Evolutionary conservation across 768 basidiomycete species (phyloP).

Genomic region (Mycena albidolilacea): DNA sequence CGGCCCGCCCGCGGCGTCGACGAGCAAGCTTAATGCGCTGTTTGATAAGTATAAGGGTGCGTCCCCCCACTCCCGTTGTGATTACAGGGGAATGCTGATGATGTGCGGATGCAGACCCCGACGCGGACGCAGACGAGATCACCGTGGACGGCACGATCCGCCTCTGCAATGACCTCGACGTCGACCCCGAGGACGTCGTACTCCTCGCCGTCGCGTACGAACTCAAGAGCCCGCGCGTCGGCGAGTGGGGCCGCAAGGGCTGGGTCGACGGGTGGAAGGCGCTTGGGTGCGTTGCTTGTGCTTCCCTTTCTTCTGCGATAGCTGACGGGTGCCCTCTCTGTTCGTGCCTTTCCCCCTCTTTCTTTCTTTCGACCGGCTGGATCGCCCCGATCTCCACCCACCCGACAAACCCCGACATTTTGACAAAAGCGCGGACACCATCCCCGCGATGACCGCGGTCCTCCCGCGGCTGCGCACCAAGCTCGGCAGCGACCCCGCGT

Average conservation of each 20-base stretch:
- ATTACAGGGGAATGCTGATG: not conserved
- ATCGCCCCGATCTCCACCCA: not conserved
- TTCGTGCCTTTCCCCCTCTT: not conserved
- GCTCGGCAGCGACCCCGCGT: conserved; percentile 74
- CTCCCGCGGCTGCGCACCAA: conserved; percentile 70
- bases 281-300: conserved; percentile 66
- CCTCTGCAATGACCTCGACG: conserved; percentile 78
- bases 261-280: conserved; percentile 89
- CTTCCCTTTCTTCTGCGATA: not conserved
- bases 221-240: conserved; percentile 81
- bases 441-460: conserved; percentile 70
- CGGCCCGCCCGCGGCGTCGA: conserved; percentile 55
- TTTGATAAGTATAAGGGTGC: conserved; percentile 82
- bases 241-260: conserved; percentile 76
- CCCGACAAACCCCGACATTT: too few relatives aligned
- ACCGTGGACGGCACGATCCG: conserved; percentile 85
- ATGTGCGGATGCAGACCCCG: conserved; percentile 47
- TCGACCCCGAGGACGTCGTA: conserved; percentile 87
- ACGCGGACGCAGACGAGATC: conserved; percentile 68
- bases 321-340: not conserved
- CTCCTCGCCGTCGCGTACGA: conserved; percentile 87
- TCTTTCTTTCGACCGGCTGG: not conserved
- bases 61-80: conserved; percentile 23
- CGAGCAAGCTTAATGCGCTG: conserved; percentile 67
- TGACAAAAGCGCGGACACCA: conserved; percentile 71